A percentile compares a stretch with the other conserved stretches of the same genome.
Conservation (phyloP, 805 yeast genomes). For the Barnettozyma siamensis region DNA sequence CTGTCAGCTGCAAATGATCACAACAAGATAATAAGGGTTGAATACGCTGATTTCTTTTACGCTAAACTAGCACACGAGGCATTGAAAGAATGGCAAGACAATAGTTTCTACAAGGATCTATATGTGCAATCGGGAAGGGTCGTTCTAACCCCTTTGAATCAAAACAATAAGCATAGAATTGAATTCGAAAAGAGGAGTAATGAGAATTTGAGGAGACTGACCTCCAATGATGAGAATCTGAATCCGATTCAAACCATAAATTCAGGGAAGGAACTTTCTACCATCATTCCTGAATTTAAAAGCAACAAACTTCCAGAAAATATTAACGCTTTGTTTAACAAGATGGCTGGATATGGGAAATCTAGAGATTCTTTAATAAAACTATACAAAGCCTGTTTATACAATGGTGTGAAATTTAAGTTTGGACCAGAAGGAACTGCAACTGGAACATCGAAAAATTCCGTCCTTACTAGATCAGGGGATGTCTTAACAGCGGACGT, state of each 20-base stretch:
- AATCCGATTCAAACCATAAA: conserved; percentile 24
- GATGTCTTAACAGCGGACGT: conserved; percentile 22
- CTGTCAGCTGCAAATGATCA: conserved; percentile 44
- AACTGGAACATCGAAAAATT: conserved; percentile 9
- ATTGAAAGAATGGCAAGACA: conserved; percentile 31
- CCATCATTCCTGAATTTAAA: conserved; percentile 23
- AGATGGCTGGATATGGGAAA: conserved; percentile 38
- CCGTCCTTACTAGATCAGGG: conserved; percentile 26
- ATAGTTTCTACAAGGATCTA: conserved; percentile 28
- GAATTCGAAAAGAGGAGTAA: conserved; percentile 34
- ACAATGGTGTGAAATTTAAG: conserved; percentile 30
- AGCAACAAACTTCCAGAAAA: conserved; percentile 20
- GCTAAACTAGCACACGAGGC: conserved; percentile 42
- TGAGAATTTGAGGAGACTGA: conserved; percentile 26
- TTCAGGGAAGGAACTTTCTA: conserved; percentile 29
- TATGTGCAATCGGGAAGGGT: conserved; percentile 40
- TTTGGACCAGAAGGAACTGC: conserved; percentile 30
- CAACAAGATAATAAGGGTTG: conserved; percentile 44
- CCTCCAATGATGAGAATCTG: conserved; percentile 17
- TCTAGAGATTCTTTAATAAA: conserved; percentile 34
- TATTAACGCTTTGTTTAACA: conserved; percentile 30
- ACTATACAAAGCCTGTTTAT: conserved; percentile 25
- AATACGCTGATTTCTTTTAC: conserved; percentile 39
- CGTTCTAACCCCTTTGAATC: conserved; percentile 27
- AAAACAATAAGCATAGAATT: conserved; percentile 28